Conservation (phyloP, 169 alveolate genomes). For the Nephromyces sp. region DNA sequence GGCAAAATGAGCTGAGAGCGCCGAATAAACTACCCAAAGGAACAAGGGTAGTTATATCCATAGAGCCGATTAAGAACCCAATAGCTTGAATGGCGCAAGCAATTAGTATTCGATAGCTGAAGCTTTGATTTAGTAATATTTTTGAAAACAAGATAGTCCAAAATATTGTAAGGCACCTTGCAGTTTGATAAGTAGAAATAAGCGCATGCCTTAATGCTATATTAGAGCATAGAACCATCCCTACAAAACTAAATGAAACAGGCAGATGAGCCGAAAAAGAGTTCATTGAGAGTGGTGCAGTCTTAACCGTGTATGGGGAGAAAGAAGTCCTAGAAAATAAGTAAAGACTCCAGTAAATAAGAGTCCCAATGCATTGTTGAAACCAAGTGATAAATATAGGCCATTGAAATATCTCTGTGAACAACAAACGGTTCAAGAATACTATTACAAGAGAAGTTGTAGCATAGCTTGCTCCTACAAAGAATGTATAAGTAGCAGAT, state of each 20-base stretch:
- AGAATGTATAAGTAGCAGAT: too few relatives aligned
- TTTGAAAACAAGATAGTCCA: constrained; percentile 37
- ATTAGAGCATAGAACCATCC: constrained; percentile 44
- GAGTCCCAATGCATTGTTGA: constrained; percentile 32
- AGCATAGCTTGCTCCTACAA: not conserved
- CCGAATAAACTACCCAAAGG: constrained; percentile 37
- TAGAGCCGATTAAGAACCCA: constrained; percentile 45
- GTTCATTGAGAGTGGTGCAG: not conserved
- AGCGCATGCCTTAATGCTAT: constrained; percentile 42
- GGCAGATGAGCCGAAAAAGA: constrained; percentile 30
- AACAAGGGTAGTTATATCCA: constrained; percentile 30
- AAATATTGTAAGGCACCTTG: constrained; percentile 45
- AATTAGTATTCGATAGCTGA: constrained; percentile 15
- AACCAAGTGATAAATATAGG: constrained; percentile 40
- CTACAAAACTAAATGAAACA: constrained; percentile 39
- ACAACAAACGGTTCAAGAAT: not conserved
- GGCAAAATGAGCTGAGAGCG: constrained; percentile 40
- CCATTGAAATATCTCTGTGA: not conserved
- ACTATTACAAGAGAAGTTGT: not conserved
- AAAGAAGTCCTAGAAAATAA: not conserved
- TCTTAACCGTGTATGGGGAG: not conserved
- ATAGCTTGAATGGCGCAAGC: constrained; percentile 42
- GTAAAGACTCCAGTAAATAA: not conserved
- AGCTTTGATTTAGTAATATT: constrained; percentile 30
- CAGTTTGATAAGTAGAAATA: constrained; percentile 51